phyloP scores from a whole-genome alignment of 805 yeast genomes.

The Isabelozyma rhagii region DNA sequence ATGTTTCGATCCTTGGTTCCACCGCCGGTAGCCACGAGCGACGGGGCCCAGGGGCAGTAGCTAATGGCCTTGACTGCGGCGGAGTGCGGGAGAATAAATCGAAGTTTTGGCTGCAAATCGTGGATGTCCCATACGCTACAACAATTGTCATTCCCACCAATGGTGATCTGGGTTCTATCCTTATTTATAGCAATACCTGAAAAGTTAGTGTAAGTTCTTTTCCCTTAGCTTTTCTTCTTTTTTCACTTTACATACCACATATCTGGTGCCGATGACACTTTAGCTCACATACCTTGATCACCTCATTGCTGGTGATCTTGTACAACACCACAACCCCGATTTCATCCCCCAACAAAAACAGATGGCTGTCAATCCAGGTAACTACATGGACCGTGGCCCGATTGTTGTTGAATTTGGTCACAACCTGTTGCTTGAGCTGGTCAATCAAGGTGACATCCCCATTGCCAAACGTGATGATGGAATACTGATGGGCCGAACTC shows the following conservation, averaged over 20 bases:
- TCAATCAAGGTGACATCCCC: constrained; percentile 53
- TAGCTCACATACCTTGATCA: constrained; percentile 10
- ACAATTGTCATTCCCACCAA: constrained; percentile 82
- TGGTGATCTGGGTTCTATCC: constrained; percentile 56
- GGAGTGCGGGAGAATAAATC: constrained; percentile 56
- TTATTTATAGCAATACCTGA: constrained; percentile 58
- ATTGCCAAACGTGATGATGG: constrained; percentile 55
- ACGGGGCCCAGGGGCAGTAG: constrained; percentile 86
- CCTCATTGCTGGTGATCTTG: constrained; percentile 3
- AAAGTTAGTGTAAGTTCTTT: too few species aligned
- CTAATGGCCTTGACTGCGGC: constrained; percentile 92
- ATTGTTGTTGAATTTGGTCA: constrained; percentile 11
- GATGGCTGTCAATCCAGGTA: constrained; percentile 48
- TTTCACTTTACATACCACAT: constrained; percentile 26
- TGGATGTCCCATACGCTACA: constrained; percentile 75
- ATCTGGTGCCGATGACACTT: constrained; percentile 32
- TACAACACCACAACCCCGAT: constrained; percentile 2
- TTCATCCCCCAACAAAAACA: constrained; percentile 58
- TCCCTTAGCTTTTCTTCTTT: too few species aligned
- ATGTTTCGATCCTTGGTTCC: constrained; percentile 80
- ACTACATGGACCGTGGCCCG: constrained; percentile 52
- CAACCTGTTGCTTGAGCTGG: constrained; percentile 21
- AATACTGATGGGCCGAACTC: constrained; percentile 49
- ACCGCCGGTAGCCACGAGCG: constrained; percentile 85
- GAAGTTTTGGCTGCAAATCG: constrained; percentile 37